Base-by-base conservation (phyloP, 495 filamentous ascomycete genomes). In the Trypethelium eluteriae region DNA sequence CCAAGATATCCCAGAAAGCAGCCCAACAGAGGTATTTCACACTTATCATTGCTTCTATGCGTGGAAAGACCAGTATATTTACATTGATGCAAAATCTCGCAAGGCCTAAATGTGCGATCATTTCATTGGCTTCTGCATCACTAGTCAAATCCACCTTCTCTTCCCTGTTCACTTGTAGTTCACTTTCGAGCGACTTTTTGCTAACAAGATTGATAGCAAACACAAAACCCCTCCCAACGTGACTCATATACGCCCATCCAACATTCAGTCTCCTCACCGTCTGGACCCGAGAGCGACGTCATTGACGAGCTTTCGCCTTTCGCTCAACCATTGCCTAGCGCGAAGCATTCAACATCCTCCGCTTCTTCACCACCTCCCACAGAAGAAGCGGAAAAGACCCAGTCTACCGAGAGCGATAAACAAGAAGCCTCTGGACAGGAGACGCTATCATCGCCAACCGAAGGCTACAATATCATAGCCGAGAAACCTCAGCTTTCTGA, bases 81-180 rank as follows among this genome's bases (percentile, higher is more conserved):
- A 35, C 32, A 14, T 59, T 35, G 5, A 59, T 59, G 53, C 53
- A 32, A 59, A 59, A 18, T 35, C 32, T 14, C 18, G 53, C 53
- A 59, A 36, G 36, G 53, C 7, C 32, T 59, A 59, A 59, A 59
- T 59, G 53, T 59, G 53, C 53, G 53, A 59, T 59, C 53, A 59
- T 35, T 36, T 35, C 32, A 36, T 59, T 59, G 14, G 25, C n/a
- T 59, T 59, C 32, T 34, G n/a, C 6, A 14, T 36, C 5, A 9
- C 5, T 7, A 36, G 32, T 36, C 18, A 9, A 35, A 7, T 1
- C 53, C 6, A 4, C 7, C 7, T 14, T 36, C 32, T 36, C n/a
- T 59, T 14, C 53, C 32, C 7, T 18, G 7, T 14, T 14, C 11
- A 25, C 25, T 25, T 25, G 25, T 25, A 25, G 25, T 25, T 25